phyloP scores from a whole-genome alignment of 495 filamentous ascomycete genomes.

The Penicillium manginii region DNA sequence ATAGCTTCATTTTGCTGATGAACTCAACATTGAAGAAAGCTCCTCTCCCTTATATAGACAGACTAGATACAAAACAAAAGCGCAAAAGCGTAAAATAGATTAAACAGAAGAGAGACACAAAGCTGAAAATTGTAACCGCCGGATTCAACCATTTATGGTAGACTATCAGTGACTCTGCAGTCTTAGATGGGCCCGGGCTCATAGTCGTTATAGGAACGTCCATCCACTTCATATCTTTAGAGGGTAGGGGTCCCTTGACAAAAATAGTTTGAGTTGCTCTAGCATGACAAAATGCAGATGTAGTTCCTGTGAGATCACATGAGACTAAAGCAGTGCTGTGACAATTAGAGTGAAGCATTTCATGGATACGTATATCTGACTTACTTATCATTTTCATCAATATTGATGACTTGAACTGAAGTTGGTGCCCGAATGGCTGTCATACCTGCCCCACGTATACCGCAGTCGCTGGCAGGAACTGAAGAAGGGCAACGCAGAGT shows the following conservation, averaged over 20 bases:
- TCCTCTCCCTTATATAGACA: slow-evolving; percentile 1
- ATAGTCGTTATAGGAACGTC: background rate
- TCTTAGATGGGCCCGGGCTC: background rate
- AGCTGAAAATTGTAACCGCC: background rate
- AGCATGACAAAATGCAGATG: slow-evolving; percentile 1
- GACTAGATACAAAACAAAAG: background rate
- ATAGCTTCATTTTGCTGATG: background rate
- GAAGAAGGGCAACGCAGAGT: background rate
- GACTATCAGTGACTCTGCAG: no score
- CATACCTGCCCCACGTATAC: background rate
- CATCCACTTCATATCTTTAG: background rate
- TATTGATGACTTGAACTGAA: slow-evolving; percentile 1
- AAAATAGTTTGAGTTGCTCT: background rate
- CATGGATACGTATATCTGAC: background rate
- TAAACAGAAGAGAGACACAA: background rate
- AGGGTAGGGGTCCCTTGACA: background rate
- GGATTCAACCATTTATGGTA: background rate
- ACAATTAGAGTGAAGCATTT: background rate
- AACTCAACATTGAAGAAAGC: no score
- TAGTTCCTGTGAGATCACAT: background rate
- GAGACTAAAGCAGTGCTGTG: background rate
- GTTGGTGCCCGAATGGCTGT: background rate
- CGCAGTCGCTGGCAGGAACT: background rate
- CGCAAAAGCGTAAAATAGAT: slow-evolving; percentile 1
- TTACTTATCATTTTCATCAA: slow-evolving; percentile 2